Conservation (phyloP, 1,284 basidiomycete genomes). For the Austroboletus niveus region DNA sequence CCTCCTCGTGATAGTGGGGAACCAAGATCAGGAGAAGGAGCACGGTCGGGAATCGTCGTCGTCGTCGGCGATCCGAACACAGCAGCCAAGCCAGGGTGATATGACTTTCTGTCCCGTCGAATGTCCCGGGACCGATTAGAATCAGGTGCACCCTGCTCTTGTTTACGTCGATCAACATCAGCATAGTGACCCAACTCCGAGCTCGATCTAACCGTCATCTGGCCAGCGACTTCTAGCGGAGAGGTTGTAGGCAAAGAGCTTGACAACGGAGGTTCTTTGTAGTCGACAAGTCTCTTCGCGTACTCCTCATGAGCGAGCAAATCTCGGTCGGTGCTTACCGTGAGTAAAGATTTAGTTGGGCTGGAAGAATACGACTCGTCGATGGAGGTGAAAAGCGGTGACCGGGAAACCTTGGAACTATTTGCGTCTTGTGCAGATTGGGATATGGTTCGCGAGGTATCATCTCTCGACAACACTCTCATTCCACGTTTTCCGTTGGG, state of each 20-base stretch:
- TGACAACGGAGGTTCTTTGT: constrained; percentile 57
- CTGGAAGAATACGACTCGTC: constrained; percentile 49
- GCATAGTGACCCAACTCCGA: constrained; percentile 79
- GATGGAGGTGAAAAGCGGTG: constrained; percentile 30
- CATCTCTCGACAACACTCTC: constrained; percentile 57
- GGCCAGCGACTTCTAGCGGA: constrained; percentile 40
- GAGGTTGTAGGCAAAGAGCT: constrained; percentile 51
- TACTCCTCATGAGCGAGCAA: constrained; percentile 38
- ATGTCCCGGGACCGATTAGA: constrained; percentile 48
- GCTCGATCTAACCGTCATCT: constrained; percentile 53
- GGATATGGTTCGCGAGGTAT: constrained; percentile 58
- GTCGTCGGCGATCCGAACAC: constrained; percentile 46
- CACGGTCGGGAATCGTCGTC: constrained; percentile 46
- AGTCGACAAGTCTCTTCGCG: constrained; percentile 41
- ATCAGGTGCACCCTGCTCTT: constrained; percentile 50
- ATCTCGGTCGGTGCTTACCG: constrained; percentile 37
- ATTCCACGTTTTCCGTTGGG: constrained; percentile 35
- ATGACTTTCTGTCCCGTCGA: constrained; percentile 52
- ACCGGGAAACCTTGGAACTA: constrained; percentile 63
- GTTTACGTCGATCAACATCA: constrained; percentile 49
- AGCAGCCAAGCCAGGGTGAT: constrained; percentile 51
- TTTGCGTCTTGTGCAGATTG: constrained; percentile 52
- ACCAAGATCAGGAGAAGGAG: constrained; percentile 58
- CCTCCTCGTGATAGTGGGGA: constrained; percentile 29
- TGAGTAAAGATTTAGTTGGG: constrained; percentile 51